Conservation (phyloP, 1,284 basidiomycete genomes). For the Ceratobasidium sp. region DNA sequence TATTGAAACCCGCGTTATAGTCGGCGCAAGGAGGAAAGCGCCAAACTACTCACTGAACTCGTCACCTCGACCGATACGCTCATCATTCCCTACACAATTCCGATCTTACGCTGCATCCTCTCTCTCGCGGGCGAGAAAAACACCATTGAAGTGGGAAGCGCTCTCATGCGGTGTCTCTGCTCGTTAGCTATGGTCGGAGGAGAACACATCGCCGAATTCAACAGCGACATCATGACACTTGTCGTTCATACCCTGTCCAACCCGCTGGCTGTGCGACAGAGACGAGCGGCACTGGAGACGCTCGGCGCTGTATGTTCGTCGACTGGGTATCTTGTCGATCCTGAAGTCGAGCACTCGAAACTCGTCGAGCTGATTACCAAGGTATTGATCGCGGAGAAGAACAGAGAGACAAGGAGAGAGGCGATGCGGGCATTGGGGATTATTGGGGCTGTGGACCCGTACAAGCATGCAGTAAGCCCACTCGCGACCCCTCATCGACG, state of each 20-base stretch:
- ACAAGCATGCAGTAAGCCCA: constrained; percentile 15
- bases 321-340: constrained; percentile 27
- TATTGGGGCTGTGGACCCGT: constrained; percentile 26
- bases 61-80: constrained; percentile 22
- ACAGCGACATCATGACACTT: constrained; percentile 7
- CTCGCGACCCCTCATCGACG: too few relatives aligned
- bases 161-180: constrained; percentile 24
- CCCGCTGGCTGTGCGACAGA: constrained; percentile 11
- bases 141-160: constrained; percentile 28
- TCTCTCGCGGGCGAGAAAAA: constrained; percentile 12
- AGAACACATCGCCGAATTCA: constrained; percentile 25
- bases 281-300: constrained; percentile 22
- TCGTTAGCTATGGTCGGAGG: constrained; percentile 19
- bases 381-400: constrained; percentile 22
- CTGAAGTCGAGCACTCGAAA: constrained; percentile 20
- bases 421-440: constrained; percentile 28
- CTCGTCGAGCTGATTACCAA: constrained; percentile 28
- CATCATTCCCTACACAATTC: constrained; percentile 28
- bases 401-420: constrained; percentile 22
- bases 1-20: neutral
- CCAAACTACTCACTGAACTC: constrained; percentile 28
- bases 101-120: constrained; percentile 17
- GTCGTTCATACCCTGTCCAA: constrained; percentile 24
- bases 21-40: constrained; percentile 31
- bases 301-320: constrained; percentile 30